phyloP scores from a whole-genome alignment of 768 basidiomycete genomes.

The Russula griseocarnosa region DNA sequence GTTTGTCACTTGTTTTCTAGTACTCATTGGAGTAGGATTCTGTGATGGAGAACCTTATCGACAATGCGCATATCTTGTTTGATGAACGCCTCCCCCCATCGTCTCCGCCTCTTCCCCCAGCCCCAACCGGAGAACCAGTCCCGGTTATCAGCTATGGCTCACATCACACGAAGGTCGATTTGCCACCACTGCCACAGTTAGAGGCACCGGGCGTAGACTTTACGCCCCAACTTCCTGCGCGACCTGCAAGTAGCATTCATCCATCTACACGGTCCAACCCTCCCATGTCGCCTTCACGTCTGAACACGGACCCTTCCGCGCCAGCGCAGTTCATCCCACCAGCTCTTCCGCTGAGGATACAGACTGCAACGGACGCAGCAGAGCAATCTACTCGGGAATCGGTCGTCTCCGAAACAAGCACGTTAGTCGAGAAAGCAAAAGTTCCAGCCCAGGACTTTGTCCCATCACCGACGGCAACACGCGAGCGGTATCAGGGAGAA shows the following conservation, averaged over 20 bases:
- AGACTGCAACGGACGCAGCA: background rate
- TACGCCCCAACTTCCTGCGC: constrained; percentile 61
- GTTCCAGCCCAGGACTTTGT: background rate
- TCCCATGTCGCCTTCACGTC: constrained; percentile 15
- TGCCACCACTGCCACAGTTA: constrained; percentile 38
- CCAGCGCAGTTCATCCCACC: background rate
- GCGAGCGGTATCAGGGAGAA: constrained; percentile 1
- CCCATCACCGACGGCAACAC: background rate
- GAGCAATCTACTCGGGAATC: background rate
- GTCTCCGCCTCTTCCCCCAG: constrained; percentile 71
- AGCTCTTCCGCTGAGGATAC: background rate
- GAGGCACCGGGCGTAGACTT: constrained; percentile 54
- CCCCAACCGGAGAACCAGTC: constrained; percentile 60
- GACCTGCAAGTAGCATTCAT: constrained; percentile 72
- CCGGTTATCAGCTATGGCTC: constrained; percentile 64
- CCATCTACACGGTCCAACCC: constrained; percentile 52
- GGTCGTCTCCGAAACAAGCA: background rate
- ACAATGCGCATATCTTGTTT: constrained; percentile 61
- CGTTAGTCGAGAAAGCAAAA: background rate
- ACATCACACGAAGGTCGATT: constrained; percentile 58
- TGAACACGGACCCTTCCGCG: background rate
- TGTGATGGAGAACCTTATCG: constrained; percentile 84
- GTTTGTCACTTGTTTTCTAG: background rate
- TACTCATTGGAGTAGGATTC: constrained; percentile 45
- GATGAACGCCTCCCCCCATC: constrained; percentile 44